phyloP scores from a whole-genome alignment of 176 grass and related monocot species.

The Ensete glaucum region DNA sequence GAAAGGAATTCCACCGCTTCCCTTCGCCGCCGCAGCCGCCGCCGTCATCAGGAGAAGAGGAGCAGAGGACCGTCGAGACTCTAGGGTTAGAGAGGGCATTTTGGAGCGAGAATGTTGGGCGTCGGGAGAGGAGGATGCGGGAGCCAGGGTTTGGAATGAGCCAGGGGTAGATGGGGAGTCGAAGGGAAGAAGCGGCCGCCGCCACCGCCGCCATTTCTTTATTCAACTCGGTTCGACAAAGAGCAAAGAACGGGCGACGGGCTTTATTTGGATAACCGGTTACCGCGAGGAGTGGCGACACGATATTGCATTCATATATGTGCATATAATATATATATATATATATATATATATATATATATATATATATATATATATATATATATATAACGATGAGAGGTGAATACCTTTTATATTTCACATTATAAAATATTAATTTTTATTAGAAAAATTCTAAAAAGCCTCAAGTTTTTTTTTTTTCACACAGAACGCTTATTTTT shows the following conservation, averaged over 20 bases:
- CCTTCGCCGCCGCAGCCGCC: constrained; percentile 8
- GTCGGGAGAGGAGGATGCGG: neutral
- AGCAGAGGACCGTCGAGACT: constrained; percentile 23
- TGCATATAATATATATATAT: too few species aligned
- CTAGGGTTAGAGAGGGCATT: constrained; percentile 15
- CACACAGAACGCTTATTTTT: too few species aligned
- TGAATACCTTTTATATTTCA: too few species aligned
- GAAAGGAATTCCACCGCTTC: constrained; percentile 60
- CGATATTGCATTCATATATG: too few species aligned
- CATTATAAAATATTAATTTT: too few species aligned
- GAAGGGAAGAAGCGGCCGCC: constrained; percentile 40
- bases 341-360: too few species aligned
- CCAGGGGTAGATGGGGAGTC: constrained; percentile 28
- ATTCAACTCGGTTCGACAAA: neutral
- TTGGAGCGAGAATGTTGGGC: neutral
- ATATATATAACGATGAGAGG: too few species aligned
- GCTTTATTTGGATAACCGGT: too few species aligned
- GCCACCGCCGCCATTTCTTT: neutral
- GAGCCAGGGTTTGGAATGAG: constrained; percentile 10
- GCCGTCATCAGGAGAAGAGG: neutral
- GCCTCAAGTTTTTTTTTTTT: too few species aligned
- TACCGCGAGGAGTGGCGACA: too few species aligned
- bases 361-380: too few species aligned
- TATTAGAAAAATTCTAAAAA: too few species aligned
- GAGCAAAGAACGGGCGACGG: neutral